Conservation (phyloP, 1,284 basidiomycete species). For the Cerioporus squamosus region DNA sequence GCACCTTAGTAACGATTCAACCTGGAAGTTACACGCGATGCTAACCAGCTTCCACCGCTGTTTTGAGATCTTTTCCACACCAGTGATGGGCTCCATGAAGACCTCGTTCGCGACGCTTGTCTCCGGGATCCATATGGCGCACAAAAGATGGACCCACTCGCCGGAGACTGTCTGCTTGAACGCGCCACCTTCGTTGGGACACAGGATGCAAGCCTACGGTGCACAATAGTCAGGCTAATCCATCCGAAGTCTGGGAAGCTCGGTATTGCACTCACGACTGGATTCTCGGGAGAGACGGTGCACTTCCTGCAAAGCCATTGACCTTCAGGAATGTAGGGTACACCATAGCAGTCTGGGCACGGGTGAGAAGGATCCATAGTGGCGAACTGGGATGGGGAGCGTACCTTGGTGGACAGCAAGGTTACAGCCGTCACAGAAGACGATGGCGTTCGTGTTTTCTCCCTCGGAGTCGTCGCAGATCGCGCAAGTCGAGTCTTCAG, state of each 20-base stretch:
- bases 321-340: conserved; percentile 99
- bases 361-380: not conserved
- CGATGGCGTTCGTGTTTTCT: conserved; percentile 98
- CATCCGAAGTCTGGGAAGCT: not conserved
- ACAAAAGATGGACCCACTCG: conserved; percentile 96
- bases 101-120: conserved; percentile 93
- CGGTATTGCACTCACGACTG: conserved; percentile 68
- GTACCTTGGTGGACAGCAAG: conserved; percentile 96
- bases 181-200: conserved; percentile 96
- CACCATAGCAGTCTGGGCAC: conserved; percentile 91
- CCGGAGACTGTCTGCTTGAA: conserved; percentile 97
- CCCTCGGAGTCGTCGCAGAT: conserved; percentile 99
- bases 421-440: conserved; percentile 99
- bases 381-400: not conserved
- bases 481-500: conserved; percentile 94
- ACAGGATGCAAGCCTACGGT: conserved; percentile 85
- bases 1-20: conserved; percentile 1
- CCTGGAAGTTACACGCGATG: conserved; percentile 12
- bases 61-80: conserved; percentile 88
- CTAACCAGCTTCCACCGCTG: conserved; percentile 92
- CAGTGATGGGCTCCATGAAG: conserved; percentile 98
- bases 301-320: conserved; percentile 99
- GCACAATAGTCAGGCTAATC: not conserved
- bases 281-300: conserved; percentile 95
- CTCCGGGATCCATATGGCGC: conserved; percentile 98